phyloP scores from a whole-genome alignment of 2,329 filamentous ascomycete genomes.

The Emydomyces testavorans region DNA sequence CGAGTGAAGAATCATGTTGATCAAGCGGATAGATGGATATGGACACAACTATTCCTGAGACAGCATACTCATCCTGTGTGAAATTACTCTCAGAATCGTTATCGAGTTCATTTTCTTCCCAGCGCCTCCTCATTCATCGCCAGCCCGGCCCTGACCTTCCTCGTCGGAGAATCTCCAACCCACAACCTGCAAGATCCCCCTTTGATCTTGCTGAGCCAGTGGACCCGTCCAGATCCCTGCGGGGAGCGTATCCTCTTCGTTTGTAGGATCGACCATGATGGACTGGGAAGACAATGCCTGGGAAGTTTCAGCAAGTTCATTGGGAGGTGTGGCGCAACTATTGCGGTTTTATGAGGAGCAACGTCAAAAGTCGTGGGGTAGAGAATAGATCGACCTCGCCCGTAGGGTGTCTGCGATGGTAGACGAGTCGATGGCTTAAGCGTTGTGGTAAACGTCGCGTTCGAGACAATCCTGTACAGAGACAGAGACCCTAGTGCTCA shows the following conservation, averaged over 20 bases:
- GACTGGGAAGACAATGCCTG: constrained; percentile 51
- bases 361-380: constrained; percentile 47
- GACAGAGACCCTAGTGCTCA: not conserved
- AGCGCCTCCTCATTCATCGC: constrained; percentile 26
- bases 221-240: constrained; percentile 40
- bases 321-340: constrained; percentile 56
- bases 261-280: constrained; percentile 32
- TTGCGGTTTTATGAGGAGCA: constrained; percentile 44
- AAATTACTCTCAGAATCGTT: no score
- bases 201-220: constrained; percentile 37
- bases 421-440: constrained; percentile 39
- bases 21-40: no score
- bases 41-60: no score
- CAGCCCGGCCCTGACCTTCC: constrained; percentile 35
- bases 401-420: constrained; percentile 25
- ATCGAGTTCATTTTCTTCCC: constrained; percentile 16
- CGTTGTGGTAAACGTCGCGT: constrained; percentile 28
- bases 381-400: constrained; percentile 47
- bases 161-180: constrained; percentile 45
- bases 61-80: no score
- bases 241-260: constrained; percentile 32
- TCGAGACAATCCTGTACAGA: constrained; percentile 7
- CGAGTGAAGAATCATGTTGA: constrained; percentile 10
- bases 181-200: constrained; percentile 43
- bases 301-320: constrained; percentile 61